Conservation (phyloP, 495 filamentous ascomycete genomes). For the Sphaerosporella brunnea region DNA sequence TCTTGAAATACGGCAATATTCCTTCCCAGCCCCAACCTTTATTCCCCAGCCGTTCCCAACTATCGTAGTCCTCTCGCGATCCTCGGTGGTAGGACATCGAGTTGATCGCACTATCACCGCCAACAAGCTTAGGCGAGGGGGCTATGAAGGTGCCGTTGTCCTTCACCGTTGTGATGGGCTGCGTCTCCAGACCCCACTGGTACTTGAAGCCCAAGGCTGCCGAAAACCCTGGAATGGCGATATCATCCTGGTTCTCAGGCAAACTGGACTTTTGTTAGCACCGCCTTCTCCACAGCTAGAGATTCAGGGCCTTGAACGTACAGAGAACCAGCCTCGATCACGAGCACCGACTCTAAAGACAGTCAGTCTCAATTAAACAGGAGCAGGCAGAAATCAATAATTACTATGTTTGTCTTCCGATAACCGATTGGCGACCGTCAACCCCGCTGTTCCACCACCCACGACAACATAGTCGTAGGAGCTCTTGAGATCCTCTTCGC, state of each 20-base stretch:
- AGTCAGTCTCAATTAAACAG: too few species aligned
- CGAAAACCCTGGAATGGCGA: not conserved
- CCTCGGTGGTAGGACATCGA: constrained; percentile 33
- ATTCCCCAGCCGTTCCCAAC: constrained; percentile 43
- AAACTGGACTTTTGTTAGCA: not conserved
- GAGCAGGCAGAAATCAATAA: too few species aligned
- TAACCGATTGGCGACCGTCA: constrained; percentile 32
- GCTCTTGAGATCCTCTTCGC: constrained; percentile 15
- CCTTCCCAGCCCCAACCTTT: constrained; percentile 45
- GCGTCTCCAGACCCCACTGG: not conserved
- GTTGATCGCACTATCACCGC: constrained; percentile 31
- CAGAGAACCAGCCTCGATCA: constrained; percentile 31
- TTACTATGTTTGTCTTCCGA: constrained; percentile 27
- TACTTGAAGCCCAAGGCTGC: not conserved
- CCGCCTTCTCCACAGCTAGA: not conserved
- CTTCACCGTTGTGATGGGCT: not conserved
- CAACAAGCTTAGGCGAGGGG: constrained; percentile 29
- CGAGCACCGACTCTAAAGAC: constrained; percentile 28
- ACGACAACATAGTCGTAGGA: constrained; percentile 37
- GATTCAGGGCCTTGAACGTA: constrained; percentile 4
- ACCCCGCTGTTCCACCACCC: constrained; percentile 37
- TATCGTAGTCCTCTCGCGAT: constrained; percentile 35
- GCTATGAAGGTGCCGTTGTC: constrained; percentile 27
- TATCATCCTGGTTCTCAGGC: not conserved
- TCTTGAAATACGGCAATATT: constrained; percentile 42